A percentile compares a stretch with the other conserved stretches of the same genome.
These are phyloP conservation scores for Monosporascus sp. DNA, from an alignment of 2,329 filamentous ascomycete species.

Conservation along the genomic window DNA sequence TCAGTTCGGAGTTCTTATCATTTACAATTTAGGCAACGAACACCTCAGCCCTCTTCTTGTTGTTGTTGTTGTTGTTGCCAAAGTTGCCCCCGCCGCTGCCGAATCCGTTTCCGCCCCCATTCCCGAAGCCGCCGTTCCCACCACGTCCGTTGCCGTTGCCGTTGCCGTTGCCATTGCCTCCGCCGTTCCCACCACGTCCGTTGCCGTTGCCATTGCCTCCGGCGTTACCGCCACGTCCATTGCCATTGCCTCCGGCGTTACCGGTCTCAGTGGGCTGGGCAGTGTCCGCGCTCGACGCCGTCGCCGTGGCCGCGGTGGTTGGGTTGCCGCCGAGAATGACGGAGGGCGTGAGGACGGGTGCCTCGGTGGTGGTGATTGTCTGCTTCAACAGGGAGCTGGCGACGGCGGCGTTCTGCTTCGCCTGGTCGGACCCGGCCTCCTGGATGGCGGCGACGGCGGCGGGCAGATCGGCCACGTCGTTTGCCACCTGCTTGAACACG, in stretches of 20 bases:
- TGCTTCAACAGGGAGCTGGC: conserved; percentile 33
- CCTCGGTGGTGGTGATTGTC: conserved; percentile 22
- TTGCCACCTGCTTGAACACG: conserved; percentile 42
- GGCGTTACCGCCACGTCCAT: too few relatives aligned
- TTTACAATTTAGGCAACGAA: conserved; percentile 7
- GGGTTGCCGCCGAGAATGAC: conserved; percentile 7
- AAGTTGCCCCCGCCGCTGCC: too few relatives aligned
- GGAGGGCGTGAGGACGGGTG: conserved; percentile 29
- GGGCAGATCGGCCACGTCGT: conserved; percentile 47
- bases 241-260: conserved; percentile 4
- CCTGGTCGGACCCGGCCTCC: conserved; percentile 30
- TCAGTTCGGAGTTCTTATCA: too few relatives aligned
- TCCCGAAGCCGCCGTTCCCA: not conserved
- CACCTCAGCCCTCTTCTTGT: conserved; percentile 9
- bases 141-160: conserved; percentile 7
- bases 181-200: conserved; percentile 10
- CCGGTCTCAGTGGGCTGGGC: conserved; percentile 7
- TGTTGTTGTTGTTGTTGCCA: conserved; percentile 11
- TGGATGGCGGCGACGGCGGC: conserved; percentile 41
- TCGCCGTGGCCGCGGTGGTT: conserved; percentile 2
- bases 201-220: conserved; percentile 5
- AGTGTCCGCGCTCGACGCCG: conserved; percentile 4
- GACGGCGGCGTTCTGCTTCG: conserved; percentile 29
- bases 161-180: conserved; percentile 10
- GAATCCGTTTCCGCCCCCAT: too few relatives aligned